A percentile compares a stretch with the other conserved stretches of the same genome.
Evolutionary conservation across 257 asterid species (phyloP).

Genomic region (Nicotiana tomentosiformis): DNA sequence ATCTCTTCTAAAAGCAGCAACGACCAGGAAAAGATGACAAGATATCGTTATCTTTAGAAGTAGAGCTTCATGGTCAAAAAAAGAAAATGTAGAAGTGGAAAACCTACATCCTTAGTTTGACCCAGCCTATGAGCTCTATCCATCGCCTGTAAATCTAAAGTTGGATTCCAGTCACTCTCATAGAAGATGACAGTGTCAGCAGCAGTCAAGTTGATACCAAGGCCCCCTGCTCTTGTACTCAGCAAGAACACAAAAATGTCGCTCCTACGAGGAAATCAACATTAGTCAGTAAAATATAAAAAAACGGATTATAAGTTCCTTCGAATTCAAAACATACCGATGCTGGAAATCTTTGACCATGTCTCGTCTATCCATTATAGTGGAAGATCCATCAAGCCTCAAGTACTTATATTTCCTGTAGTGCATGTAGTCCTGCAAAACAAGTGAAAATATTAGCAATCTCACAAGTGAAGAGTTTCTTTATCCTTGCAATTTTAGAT

Average conservation of each 20-base stretch:
- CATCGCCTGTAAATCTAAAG: conserved; percentile 96
- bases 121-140: conserved; percentile 98
- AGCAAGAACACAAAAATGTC: conserved; percentile 93
- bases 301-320: background rate
- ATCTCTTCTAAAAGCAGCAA: background rate
- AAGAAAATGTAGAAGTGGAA: conserved; percentile 10
- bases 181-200: conserved; percentile 97
- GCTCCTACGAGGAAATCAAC: conserved; percentile 38
- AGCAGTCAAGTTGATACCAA: conserved; percentile 95
- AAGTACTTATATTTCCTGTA: conserved; percentile 77
- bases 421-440: conserved; percentile 91
- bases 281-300: background rate
- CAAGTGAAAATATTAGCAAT: conserved; percentile 3
- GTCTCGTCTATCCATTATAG: conserved; percentile 91
- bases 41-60: background rate
- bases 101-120: conserved; percentile 82
- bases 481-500: background rate
- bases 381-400: conserved; percentile 96
- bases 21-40: background rate
- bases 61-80: background rate
- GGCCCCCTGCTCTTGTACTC: conserved; percentile 99
- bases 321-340: conserved; percentile 43
- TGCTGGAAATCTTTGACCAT: conserved; percentile 99
- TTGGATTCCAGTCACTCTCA: conserved; percentile 99
- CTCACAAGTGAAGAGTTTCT: background rate